Conservation (phyloP, 805 yeast species). For the Kuraishia capsulata region DNA sequence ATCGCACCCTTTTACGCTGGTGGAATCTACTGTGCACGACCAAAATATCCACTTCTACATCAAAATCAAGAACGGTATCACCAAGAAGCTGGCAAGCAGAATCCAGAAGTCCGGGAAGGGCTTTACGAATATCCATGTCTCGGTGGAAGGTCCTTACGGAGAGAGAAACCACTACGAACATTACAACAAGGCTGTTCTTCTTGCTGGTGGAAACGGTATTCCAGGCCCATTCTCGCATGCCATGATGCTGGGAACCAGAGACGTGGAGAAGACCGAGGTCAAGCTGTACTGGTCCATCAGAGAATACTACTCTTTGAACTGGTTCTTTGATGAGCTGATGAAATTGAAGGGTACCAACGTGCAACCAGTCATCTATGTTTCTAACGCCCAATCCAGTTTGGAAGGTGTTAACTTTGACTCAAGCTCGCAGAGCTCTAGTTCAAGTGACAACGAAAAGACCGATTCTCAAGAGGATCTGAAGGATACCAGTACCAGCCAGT, state of each 20-base stretch:
- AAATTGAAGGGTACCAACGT: slow-evolving; percentile 22
- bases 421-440: slow-evolving; percentile 6
- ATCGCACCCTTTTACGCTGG: slow-evolving; percentile 65
- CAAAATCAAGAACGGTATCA: slow-evolving; percentile 50
- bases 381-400: slow-evolving; percentile 4
- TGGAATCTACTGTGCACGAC: slow-evolving; percentile 15
- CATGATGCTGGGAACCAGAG: slow-evolving; percentile 14
- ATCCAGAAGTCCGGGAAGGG: slow-evolving; percentile 19
- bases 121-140: slow-evolving; percentile 21
- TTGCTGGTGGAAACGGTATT: slow-evolving; percentile 73
- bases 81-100: slow-evolving; percentile 29
- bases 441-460: slow-evolving; percentile 19
- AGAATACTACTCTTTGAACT: slow-evolving; percentile 37
- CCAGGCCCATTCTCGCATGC: slow-evolving; percentile 44
- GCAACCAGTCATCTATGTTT: slow-evolving; percentile 23
- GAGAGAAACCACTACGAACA: slow-evolving; percentile 34
- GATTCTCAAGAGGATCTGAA: slow-evolving; percentile 26
- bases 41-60: slow-evolving; percentile 1
- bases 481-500: slow-evolving; percentile 1
- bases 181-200: slow-evolving; percentile 44
- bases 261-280: slow-evolving; percentile 19
- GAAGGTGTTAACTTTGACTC: background rate
- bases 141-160: slow-evolving; percentile 70
- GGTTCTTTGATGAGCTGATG: slow-evolving; percentile 37
- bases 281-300: slow-evolving; percentile 59